A percentile compares a stretch with the other conserved stretches of the same genome.
phyloP scores from a whole-genome alignment of 2,329 filamentous ascomycete genomes.

The Geosmithia morbida region DNA sequence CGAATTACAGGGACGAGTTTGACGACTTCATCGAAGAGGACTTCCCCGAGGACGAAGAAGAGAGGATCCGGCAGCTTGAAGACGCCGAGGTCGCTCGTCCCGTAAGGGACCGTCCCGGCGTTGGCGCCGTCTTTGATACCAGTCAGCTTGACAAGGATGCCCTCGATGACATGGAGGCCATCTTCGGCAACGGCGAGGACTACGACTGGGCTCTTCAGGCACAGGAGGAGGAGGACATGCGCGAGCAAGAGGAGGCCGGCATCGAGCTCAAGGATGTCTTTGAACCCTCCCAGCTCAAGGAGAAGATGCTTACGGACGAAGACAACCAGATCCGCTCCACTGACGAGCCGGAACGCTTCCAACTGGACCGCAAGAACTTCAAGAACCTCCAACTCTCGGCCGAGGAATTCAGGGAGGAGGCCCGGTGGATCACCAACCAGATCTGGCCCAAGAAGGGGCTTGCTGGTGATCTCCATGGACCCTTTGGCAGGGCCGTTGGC shows the following conservation, averaged over 20 bases:
- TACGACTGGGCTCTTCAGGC: slow-evolving; percentile 89
- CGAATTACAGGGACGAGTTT: slow-evolving; percentile 60
- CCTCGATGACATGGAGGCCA: slow-evolving; percentile 88
- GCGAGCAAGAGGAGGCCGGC: slow-evolving; percentile 64
- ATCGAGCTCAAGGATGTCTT: slow-evolving; percentile 96
- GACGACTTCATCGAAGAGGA: slow-evolving; percentile 97
- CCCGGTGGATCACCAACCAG: slow-evolving; percentile 79
- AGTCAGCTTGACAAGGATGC: slow-evolving; percentile 83
- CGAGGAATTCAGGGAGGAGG: slow-evolving; percentile 82
- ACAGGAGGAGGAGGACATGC: slow-evolving; percentile 74
- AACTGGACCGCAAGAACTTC: slow-evolving; percentile 81
- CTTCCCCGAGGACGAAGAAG: slow-evolving; percentile 74
- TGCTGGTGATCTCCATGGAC: slow-evolving; percentile 55
- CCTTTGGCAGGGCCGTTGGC: slow-evolving; percentile 76
- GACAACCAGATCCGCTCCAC: slow-evolving; percentile 81
- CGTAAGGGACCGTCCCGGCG: slow-evolving; percentile 44
- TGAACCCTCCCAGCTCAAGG: slow-evolving; percentile 84
- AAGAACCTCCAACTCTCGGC: slow-evolving; percentile 65
- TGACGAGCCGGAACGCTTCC: slow-evolving; percentile 89
- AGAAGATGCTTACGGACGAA: slow-evolving; percentile 89
- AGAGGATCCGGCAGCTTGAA: slow-evolving; percentile 60
- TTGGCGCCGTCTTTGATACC: slow-evolving; percentile 58
- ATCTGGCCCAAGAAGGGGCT: slow-evolving; percentile 81
- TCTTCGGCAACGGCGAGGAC: slow-evolving; percentile 90
- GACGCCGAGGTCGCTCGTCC: slow-evolving; percentile 82